Evolutionary conservation across 768 basidiomycete genomes (phyloP).

Genomic region (Tricholoma hemisulphureum): DNA sequence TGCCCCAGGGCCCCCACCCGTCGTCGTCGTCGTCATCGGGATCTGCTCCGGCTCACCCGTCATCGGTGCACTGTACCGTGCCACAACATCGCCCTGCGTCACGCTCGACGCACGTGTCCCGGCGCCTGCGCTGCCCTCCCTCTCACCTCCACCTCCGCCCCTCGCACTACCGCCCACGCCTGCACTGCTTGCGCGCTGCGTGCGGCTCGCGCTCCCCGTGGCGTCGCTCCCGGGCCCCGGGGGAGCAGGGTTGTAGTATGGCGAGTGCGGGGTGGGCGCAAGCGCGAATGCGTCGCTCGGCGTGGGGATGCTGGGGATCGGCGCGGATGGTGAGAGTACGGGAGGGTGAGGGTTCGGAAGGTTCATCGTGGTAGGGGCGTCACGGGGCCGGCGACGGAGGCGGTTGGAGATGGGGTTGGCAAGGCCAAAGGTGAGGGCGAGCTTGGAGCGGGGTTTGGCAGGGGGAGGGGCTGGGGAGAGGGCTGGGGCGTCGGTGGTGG

Average conservation of each 20-base stretch:
- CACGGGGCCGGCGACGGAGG: neutral
- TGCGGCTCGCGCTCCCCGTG: neutral
- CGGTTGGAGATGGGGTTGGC: neutral
- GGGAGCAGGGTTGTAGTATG: no score
- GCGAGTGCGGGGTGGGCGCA: neutral
- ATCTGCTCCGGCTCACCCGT: neutral
- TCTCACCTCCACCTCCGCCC: no score
- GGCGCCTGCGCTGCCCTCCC: neutral
- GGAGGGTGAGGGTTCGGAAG: neutral
- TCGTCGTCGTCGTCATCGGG: no score
- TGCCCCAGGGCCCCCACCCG: no score
- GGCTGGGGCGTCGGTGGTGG: no score
- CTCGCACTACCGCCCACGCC: neutral
- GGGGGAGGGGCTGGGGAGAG: neutral
- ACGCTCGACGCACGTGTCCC: neutral
- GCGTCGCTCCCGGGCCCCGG: no score
- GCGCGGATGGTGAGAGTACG: neutral
- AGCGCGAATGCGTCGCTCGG: constrained; percentile 7
- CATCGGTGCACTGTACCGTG: neutral
- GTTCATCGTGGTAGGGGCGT: neutral
- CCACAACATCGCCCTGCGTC: neutral
- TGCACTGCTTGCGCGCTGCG: no score
- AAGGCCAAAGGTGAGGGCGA: neutral
- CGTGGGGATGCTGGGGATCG: constrained; percentile 7
- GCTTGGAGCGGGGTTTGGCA: neutral